Evolutionary conservation across 352 stramenopile genomes (phyloP).

Genomic region (Globisporangium camurandrum): DNA sequence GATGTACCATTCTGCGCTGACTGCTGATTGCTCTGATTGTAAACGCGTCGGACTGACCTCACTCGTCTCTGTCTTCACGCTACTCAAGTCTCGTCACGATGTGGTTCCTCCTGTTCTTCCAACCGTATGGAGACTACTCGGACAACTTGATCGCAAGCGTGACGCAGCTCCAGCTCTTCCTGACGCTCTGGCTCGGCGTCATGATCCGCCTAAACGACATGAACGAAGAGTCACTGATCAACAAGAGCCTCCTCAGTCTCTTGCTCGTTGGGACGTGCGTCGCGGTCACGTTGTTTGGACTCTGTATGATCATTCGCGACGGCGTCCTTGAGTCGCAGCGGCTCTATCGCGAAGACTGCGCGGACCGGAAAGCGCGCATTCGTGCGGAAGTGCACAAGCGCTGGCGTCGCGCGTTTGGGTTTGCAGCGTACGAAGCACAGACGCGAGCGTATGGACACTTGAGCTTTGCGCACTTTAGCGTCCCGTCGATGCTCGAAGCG

Average conservation of each 20-base stretch:
- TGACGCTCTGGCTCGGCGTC: conserved; percentile 74
- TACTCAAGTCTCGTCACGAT: conserved; percentile 42
- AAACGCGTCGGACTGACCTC: no score
- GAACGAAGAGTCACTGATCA: conserved; percentile 55
- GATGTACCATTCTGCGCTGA: no score
- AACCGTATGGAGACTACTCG: conserved; percentile 61
- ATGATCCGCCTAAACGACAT: conserved; percentile 66
- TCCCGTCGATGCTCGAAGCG: conserved; percentile 43
- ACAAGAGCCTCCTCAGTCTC: conserved; percentile 49
- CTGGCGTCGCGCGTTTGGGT: conserved; percentile 53
- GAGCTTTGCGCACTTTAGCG: conserved; percentile 37
- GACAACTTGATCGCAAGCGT: conserved; percentile 70
- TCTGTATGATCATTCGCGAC: conserved; percentile 56
- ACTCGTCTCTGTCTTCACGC: background rate
- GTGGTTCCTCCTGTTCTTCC: conserved; percentile 75
- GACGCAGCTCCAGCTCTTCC: conserved; percentile 70
- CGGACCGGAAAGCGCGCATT: conserved; percentile 32
- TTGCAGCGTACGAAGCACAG: conserved; percentile 43
- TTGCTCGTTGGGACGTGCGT: conserved; percentile 58
- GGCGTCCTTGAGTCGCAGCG: conserved; percentile 36
- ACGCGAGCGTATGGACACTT: conserved; percentile 27
- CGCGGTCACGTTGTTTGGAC: conserved; percentile 48
- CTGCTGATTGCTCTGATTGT: background rate
- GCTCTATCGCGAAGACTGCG: conserved; percentile 29
- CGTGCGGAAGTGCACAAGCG: conserved; percentile 23